These are phyloP conservation scores for Poa pratensis DNA, from an alignment of 176 grass and related monocot genomes.

Conservation along the genomic window DNA sequence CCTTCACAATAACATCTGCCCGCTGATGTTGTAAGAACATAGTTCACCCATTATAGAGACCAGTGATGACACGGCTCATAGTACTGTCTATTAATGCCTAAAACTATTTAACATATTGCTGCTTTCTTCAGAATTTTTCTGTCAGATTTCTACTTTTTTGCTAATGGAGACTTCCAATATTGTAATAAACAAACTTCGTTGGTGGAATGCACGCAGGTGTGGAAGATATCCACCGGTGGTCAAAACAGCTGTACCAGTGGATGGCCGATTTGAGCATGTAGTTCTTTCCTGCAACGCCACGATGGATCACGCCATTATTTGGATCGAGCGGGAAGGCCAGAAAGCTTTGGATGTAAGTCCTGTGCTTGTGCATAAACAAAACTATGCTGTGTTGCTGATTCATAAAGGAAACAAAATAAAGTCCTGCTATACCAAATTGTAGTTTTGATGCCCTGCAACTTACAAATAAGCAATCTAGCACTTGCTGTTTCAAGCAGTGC, in stretches of 20 bases:
- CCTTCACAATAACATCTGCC: background rate
- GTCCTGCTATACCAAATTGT: background rate
- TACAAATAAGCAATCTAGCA: background rate
- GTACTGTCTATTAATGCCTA: background rate
- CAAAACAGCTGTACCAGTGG: constrained; percentile 92
- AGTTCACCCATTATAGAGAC: background rate
- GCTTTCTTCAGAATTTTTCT: background rate
- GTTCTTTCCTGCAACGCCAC: constrained; percentile 97
- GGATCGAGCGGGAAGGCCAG: constrained; percentile 82
- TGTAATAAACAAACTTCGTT: constrained; percentile 2
- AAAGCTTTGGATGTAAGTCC: constrained; percentile 82
- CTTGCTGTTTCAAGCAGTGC: background rate
- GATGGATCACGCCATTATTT: constrained; percentile 81
- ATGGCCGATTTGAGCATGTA: constrained; percentile 94
- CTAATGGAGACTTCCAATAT: constrained; percentile 12
- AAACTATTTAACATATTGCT: background rate
- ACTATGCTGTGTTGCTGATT: background rate
- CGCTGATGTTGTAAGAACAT: constrained; percentile 2
- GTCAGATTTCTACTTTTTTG: background rate
- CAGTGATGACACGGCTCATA: background rate
- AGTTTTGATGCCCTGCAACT: constrained; percentile 9
- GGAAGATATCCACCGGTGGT: constrained; percentile 88
- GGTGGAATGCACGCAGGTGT: constrained; percentile 54
- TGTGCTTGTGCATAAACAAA: background rate
- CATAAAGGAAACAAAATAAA: background rate